These are phyloP conservation scores for Saccharum officinarum DNA, from an alignment of 176 grass and related monocot species.

Conservation along the genomic window DNA sequence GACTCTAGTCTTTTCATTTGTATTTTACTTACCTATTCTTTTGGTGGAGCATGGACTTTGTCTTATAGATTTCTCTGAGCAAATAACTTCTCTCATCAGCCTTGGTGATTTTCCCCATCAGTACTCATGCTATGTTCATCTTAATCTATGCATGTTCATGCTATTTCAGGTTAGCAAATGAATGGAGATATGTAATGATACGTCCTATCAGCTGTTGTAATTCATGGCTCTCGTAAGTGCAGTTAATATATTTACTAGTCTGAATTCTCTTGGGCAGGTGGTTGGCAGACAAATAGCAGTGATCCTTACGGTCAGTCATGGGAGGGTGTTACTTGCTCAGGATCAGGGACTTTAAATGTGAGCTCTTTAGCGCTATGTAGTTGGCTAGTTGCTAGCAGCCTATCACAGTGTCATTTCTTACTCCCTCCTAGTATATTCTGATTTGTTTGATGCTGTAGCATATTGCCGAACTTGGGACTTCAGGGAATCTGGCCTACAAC, in stretches of 20 bases:
- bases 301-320: conserved; percentile 83
- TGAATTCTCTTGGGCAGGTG: conserved; percentile 77
- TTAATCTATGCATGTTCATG: conserved; percentile 28
- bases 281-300: conserved; percentile 69
- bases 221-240: conserved; percentile 27
- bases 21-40: not conserved
- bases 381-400: not conserved
- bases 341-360: conserved; percentile 78
- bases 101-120: not conserved
- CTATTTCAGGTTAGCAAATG: conserved; percentile 1
- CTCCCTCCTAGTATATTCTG: conserved; percentile 34
- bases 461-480: conserved; percentile 65
- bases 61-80: not conserved
- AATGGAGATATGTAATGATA: not conserved
- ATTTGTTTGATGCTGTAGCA: conserved; percentile 50
- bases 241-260: conserved; percentile 71
- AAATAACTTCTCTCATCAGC: not conserved
- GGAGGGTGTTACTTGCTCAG: conserved; percentile 74
- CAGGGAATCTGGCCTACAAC: conserved; percentile 77
- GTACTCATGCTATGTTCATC: conserved; percentile 8
- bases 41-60: not conserved
- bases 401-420: conserved; percentile 8
- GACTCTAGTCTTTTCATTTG: not conserved
- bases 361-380: conserved; percentile 19
- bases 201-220: conserved; percentile 9